Percentiles rank a stretch among this genome's conserved stretches.
Conservation (phyloP, 2,329 filamentous ascomycete genomes). For the Talaromyces sp. region DNA sequence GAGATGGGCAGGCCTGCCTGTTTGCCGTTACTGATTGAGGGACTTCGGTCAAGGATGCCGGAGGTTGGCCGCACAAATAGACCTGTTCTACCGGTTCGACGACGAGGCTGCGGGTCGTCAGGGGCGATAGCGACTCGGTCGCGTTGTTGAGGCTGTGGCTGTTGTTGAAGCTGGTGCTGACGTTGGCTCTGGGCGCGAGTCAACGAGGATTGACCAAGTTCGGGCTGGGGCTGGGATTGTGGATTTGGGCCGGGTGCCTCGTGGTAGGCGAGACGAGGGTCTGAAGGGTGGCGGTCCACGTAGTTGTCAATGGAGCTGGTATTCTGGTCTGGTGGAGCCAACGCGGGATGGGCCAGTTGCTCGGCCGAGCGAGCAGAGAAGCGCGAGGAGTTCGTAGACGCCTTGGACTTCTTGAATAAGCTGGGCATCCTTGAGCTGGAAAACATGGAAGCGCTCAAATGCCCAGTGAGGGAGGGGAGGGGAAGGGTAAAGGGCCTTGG, state of each 20-base stretch:
- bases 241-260: background rate
- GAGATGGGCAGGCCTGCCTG: constrained; percentile 22
- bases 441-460: background rate
- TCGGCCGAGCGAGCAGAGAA: constrained; percentile 24
- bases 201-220: constrained; percentile 8
- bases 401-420: constrained; percentile 29
- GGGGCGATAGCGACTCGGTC: constrained; percentile 23
- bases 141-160: constrained; percentile 8
- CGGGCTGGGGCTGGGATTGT: background rate
- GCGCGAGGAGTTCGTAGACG: constrained; percentile 17
- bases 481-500: constrained; percentile 2
- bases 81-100: constrained; percentile 26
- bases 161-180: constrained; percentile 16
- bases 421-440: constrained; percentile 26
- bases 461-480: background rate
- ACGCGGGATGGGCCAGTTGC: constrained; percentile 20
- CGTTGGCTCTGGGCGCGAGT: constrained; percentile 32
- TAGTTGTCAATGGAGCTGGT: constrained; percentile 13
- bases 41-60: constrained; percentile 31
- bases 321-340: constrained; percentile 22
- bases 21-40: constrained; percentile 28
- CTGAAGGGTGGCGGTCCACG: constrained; percentile 12
- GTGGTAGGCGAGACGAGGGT: constrained; percentile 14
- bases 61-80: constrained; percentile 27
- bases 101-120: constrained; percentile 30